Conservation (phyloP, 495 filamentous ascomycete species). For the Aspergillus affinis region DNA sequence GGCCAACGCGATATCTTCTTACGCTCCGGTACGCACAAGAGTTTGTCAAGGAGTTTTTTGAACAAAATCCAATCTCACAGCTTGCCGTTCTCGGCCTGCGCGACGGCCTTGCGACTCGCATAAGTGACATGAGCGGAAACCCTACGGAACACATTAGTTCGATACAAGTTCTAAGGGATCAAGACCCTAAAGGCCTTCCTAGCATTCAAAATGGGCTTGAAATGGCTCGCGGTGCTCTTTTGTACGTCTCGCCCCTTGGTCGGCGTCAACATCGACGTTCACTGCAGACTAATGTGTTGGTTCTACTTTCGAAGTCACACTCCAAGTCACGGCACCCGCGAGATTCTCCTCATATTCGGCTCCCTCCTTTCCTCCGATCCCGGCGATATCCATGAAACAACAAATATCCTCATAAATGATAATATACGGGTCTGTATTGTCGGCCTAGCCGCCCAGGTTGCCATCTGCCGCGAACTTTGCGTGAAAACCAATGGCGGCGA, state of each 20-base stretch:
- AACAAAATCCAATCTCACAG: slow-evolving; percentile 98
- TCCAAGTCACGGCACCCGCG: slow-evolving; percentile 87
- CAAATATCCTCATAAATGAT: slow-evolving; percentile 70
- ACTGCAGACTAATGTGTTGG: neutral
- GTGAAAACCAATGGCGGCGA: slow-evolving; percentile 78
- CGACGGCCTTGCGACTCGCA: slow-evolving; percentile 80
- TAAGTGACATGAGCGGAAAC: slow-evolving; percentile 90
- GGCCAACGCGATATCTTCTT: slow-evolving; percentile 80
- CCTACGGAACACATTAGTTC: slow-evolving; percentile 82
- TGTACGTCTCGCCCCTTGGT: slow-evolving; percentile 46
- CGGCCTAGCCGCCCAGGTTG: slow-evolving; percentile 85
- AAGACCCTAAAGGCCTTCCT: slow-evolving; percentile 85
- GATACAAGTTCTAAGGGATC: slow-evolving; percentile 63
- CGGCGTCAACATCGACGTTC: neutral
- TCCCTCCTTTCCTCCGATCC: slow-evolving; percentile 88
- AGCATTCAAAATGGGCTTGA: slow-evolving; percentile 94
- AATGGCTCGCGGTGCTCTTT: slow-evolving; percentile 86
- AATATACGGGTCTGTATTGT: slow-evolving; percentile 84
- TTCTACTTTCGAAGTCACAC: slow-evolving; percentile 61
- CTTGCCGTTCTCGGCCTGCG: slow-evolving; percentile 86
- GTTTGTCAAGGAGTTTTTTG: slow-evolving; percentile 93
- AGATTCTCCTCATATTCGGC: slow-evolving; percentile 88
- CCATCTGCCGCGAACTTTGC: slow-evolving; percentile 90
- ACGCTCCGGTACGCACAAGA: slow-evolving; percentile 80
- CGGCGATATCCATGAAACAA: slow-evolving; percentile 92